Base-by-base conservation (phyloP, 306 rosid species). In the Vicia villosa region DNA sequence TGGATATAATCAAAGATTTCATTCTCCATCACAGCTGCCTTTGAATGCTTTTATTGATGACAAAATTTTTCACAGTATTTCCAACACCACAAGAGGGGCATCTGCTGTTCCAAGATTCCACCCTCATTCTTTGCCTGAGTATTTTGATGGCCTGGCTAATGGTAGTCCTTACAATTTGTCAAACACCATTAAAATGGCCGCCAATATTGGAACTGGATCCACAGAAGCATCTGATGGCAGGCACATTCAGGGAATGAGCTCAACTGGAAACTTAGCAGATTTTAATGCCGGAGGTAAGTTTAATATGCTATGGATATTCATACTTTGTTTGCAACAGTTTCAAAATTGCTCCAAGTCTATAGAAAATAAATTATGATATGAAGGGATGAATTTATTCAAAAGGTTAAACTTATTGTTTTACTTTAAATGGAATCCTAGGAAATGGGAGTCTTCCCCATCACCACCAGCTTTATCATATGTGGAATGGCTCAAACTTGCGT, bases 41-140 rank as follows among this genome's bases (percentile, higher is more conserved):
- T 45, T 74, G 78, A 81, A 76, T 74, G 43, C 74, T 73, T 86
- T 81, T 70, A 26, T 68, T 59, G 77, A 83, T 68, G 84, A 73
- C 56, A 24, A 84, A 67, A 69, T 83, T 42, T 55, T 80, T 69
- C 34, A 30, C 83, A 75, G 83, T 64, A 76, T 82, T 60, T 86
- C 76, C 32, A 83, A 83, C 66, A 65, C 79, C 0, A 59, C 79
- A 64, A 74, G 86, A 83, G 85, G 83, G 81, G 69, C 76, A 58
- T 80, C 87, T 72, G 36, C 78, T 21, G 86, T 85, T 74, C 78
- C 88, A 0, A 58, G 73, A 72, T 79, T 83, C 66, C 91, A 87
- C 51, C 89, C 89, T 59, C 89, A 85, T 82, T 90, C 96, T 42
- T 79, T 90, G 7, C 96, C 96, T 1, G 94, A 90, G 74, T 78